Percentiles rank a stretch among this genome's conserved stretches.
These are phyloP conservation scores for Pleoardoris graminearum DNA, from an alignment of 2,329 filamentous ascomycete species.

Conservation along the genomic window DNA sequence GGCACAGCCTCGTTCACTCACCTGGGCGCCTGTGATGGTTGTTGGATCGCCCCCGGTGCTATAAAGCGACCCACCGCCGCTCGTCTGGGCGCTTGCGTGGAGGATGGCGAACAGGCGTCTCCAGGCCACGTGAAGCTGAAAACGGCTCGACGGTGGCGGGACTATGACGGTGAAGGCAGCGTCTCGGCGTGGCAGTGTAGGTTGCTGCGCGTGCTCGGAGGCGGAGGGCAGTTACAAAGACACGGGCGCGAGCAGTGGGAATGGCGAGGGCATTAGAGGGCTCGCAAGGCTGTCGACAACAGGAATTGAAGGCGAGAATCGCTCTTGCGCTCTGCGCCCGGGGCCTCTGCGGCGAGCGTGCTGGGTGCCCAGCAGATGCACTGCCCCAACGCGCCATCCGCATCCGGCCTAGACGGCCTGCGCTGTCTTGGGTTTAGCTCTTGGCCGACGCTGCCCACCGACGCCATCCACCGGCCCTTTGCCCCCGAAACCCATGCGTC, in stretches of 20 bases:
- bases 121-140: constrained; percentile 2
- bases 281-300: not conserved
- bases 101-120: not conserved
- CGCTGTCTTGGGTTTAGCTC: constrained; percentile 5
- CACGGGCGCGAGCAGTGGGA: not conserved
- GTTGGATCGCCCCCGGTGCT: not conserved
- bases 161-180: constrained; percentile 3
- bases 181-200: constrained; percentile 6
- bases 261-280: not conserved
- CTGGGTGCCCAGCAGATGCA: not conserved
- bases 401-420: not conserved
- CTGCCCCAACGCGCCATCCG: constrained; percentile 2
- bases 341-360: not conserved
- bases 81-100: constrained; percentile 6
- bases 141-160: not conserved
- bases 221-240: not conserved
- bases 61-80: constrained; percentile 3
- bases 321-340: not conserved
- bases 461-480: not conserved
- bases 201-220: not conserved
- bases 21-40: constrained; percentile 5
- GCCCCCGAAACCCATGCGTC: constrained; percentile 9
- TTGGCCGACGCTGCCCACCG: constrained; percentile 1
- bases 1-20: constrained; percentile 2
- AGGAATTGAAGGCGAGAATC: not conserved